Conservation (phyloP, 768 basidiomycete genomes). For the Panus rudis region DNA sequence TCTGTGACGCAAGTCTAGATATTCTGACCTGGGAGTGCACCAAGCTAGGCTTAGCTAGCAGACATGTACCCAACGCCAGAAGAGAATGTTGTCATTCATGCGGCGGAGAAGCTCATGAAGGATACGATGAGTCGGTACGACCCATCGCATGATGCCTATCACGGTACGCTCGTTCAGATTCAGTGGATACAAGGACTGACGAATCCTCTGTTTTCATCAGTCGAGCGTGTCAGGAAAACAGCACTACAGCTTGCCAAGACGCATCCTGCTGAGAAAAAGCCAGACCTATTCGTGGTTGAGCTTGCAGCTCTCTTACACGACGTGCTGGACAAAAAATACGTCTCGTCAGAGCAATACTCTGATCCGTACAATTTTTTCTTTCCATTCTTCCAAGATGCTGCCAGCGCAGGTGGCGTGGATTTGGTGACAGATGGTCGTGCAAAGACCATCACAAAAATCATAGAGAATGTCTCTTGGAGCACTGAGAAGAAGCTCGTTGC, state of each 20-base stretch:
- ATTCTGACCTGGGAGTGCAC: neutral
- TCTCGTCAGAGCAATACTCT: constrained; percentile 41
- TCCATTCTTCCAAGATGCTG: constrained; percentile 48
- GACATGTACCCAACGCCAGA: constrained; percentile 40
- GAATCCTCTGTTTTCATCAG: constrained; percentile 29
- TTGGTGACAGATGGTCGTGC: constrained; percentile 57
- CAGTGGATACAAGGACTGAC: no score
- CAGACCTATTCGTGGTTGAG: constrained; percentile 74
- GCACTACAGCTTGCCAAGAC: constrained; percentile 58
- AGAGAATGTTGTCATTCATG: constrained; percentile 46
- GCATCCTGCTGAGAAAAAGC: constrained; percentile 25
- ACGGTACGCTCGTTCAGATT: constrained; percentile 41
- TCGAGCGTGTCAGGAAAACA: constrained; percentile 75
- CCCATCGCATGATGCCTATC: constrained; percentile 73
- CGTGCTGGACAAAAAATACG: constrained; percentile 82
- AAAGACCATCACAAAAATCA: constrained; percentile 45
- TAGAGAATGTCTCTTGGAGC: constrained; percentile 81
- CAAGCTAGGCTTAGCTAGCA: neutral
- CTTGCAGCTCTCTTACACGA: constrained; percentile 87
- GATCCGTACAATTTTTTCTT: constrained; percentile 63
- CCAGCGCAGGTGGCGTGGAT: constrained; percentile 39
- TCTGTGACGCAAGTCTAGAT: no score
- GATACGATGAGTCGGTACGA: constrained; percentile 73
- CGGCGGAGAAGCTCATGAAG: constrained; percentile 63
- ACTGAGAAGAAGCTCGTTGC: constrained; percentile 67